These are phyloP conservation scores for Mortierella claussenii DNA, from an alignment of 192 early-diverging fungal genomes.

Conservation along the genomic window DNA sequence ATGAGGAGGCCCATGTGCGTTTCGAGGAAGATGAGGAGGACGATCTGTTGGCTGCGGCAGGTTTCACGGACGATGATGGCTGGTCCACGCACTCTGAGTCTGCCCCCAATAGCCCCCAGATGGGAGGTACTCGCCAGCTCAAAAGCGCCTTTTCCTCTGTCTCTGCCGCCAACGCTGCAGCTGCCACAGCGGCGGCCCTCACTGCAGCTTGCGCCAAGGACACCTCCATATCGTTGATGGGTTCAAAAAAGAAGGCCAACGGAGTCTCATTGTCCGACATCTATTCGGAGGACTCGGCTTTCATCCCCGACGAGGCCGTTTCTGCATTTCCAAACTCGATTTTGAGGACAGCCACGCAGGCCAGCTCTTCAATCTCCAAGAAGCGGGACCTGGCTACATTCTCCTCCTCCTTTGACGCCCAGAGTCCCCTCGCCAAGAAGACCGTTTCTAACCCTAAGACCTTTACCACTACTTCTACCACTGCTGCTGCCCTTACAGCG, in stretches of 20 bases:
- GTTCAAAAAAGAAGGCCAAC: constrained; percentile 30
- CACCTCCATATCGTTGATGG: background rate
- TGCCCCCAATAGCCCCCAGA: constrained; percentile 36
- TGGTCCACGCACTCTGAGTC: constrained; percentile 52
- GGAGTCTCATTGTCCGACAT: constrained; percentile 54
- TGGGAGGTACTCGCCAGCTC: constrained; percentile 6
- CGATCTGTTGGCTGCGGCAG: constrained; percentile 13
- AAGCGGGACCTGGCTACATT: constrained; percentile 37
- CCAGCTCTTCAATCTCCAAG: constrained; percentile 9
- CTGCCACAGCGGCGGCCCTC: constrained; percentile 30
- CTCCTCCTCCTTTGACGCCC: constrained; percentile 40
- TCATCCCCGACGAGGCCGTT: constrained; percentile 41
- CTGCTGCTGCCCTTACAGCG: constrained; percentile 16
- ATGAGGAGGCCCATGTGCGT: constrained; percentile 93
- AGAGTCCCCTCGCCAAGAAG: constrained; percentile 44
- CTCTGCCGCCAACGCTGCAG: constrained; percentile 25
- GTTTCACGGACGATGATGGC: constrained; percentile 50
- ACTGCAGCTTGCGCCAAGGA: constrained; percentile 13
- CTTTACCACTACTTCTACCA: background rate
- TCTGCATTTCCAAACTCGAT: constrained; percentile 47
- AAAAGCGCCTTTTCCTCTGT: constrained; percentile 1
- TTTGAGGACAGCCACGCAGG: constrained; percentile 6
- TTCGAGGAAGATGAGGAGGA: constrained; percentile 71
- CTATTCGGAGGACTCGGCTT: constrained; percentile 45
- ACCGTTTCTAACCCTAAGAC: background rate